Base-by-base conservation (phyloP, 2,329 filamentous ascomycete genomes). In the Cryphonectria naterciae region DNA sequence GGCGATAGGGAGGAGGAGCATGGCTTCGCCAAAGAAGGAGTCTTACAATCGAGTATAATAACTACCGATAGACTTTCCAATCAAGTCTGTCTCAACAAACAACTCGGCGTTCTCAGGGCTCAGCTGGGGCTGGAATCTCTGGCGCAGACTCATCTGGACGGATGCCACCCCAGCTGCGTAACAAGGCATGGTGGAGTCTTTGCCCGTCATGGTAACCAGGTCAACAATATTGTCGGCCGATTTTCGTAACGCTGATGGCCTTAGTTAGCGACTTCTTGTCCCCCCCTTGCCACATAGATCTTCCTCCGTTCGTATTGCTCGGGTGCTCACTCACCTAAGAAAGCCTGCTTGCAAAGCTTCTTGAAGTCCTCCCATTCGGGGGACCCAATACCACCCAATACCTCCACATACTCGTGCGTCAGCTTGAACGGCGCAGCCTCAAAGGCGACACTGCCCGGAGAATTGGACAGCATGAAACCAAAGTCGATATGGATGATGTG, bases 401-500 rank as follows among this genome's bases (percentile, higher is more conserved):
- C 92, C 75, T 96, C 93, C 54, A 96, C 91, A 78, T 96, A 96
- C 77, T 96, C 93, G 74, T 94, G 89, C 1, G 93, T 81, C 37
- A 96, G 84, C 83, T 96, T 96, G 81, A 96, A 96, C 0, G 93
- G 93, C 5, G 93, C 93, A 19, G 93, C 93, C 81, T 96, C 93
- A 76, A 96, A 96, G 2, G 92, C 93, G 78, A 96, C 93, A 11
- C 90, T 92, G 0, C 93, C 93, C 0, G 93, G 93, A 1, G 92
- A 94, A 80, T 96, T 96, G 63, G 92, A 95, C 46, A 96, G 85
- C 92, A 96, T 95, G 79, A 96, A 96, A 69, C 93, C 93, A 80
- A 96, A 96, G 80, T 96, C 93, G 73, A 96, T 96, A 78, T 96
- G 93, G 72, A 96, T 90, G 70, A 95, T 94, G 78, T 96, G 93